Conservation (phyloP, 164 flowering plant genomes). For the Magnolia officinalis region DNA sequence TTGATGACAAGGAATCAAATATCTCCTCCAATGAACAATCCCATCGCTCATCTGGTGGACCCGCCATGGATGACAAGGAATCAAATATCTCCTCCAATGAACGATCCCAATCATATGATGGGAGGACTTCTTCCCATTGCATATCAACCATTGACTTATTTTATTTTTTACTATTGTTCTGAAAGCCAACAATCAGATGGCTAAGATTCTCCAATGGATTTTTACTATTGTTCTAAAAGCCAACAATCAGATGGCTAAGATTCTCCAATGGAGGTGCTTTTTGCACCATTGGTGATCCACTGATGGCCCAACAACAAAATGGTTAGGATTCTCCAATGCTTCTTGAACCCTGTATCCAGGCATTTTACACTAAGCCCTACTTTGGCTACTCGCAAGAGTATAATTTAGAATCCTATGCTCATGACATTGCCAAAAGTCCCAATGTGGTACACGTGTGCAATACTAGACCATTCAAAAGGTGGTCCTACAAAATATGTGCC, state of each 20-base stretch:
- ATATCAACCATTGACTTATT: neutral
- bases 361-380: too few relatives aligned
- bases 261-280: neutral
- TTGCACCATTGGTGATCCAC: neutral
- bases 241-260: neutral
- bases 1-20: neutral
- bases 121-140: neutral
- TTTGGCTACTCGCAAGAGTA: too few relatives aligned
- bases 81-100: neutral
- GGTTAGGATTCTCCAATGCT: neutral
- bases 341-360: too few relatives aligned
- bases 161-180: neutral
- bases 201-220: too few relatives aligned
- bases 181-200: neutral
- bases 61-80: neutral
- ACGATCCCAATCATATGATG: neutral
- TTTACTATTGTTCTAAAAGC: neutral
- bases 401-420: too few relatives aligned
- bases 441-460: too few relatives aligned
- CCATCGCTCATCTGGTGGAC: too few relatives aligned
- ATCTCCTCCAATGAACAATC: neutral
- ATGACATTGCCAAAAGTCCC: too few relatives aligned
- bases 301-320: neutral
- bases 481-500: too few relatives aligned
- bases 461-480: too few relatives aligned